phyloP scores from a whole-genome alignment of 108 stramenopile genomes.

The Aurantiochytrium sp. region DNA sequence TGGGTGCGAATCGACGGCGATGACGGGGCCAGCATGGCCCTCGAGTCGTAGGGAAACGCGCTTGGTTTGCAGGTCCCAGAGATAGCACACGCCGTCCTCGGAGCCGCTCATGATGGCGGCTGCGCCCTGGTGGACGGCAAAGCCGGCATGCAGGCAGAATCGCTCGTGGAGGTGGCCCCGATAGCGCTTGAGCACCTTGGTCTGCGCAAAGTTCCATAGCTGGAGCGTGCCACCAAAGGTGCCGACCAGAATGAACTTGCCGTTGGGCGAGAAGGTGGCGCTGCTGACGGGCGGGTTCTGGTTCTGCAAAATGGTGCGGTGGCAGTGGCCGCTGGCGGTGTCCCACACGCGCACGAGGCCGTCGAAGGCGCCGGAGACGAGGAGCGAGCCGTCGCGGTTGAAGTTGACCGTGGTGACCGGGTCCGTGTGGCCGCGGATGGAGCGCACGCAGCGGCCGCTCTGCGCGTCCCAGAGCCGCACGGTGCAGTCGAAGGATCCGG shows the following conservation, averaged over 20 bases:
- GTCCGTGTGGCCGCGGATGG: constrained; percentile 50
- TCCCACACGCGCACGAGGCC: not conserved
- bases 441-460: constrained; percentile 55
- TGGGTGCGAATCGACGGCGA: constrained; percentile 71
- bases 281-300: constrained; percentile 68
- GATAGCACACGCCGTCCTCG: constrained; percentile 75
- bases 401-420: constrained; percentile 5
- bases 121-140: not conserved
- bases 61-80: constrained; percentile 79
- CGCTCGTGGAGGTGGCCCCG: constrained; percentile 29
- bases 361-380: not conserved
- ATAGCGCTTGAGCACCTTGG: constrained; percentile 44
- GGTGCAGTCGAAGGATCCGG: constrained; percentile 63
- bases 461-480: constrained; percentile 63
- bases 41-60: constrained; percentile 67
- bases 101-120: constrained; percentile 44
- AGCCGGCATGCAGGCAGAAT: not conserved
- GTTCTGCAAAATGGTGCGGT: not conserved
- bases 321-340: not conserved
- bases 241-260: constrained; percentile 54
- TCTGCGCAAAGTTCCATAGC: constrained; percentile 44
- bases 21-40: constrained; percentile 69
- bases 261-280: constrained; percentile 82
- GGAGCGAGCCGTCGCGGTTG: constrained; percentile 1
- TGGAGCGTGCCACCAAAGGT: constrained; percentile 44